A percentile compares a stretch with the other conserved stretches of the same genome.
Conservation (phyloP, 2,329 filamentous ascomycete species). For the Ustulina deusta region DNA sequence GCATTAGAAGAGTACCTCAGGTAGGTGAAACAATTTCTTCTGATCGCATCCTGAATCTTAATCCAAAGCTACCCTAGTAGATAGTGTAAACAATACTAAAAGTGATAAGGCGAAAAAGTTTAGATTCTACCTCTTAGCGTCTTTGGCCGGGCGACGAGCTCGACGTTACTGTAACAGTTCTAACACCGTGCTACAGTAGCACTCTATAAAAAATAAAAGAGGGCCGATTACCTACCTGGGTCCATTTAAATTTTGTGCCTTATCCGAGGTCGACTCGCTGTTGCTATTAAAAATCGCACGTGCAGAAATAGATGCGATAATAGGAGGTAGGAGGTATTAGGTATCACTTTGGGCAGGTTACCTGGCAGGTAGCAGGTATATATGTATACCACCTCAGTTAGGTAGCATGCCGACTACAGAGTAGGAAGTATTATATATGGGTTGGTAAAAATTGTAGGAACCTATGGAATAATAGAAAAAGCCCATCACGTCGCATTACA, state of each 20-base stretch:
- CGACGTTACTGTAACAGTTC: conserved; percentile 7
- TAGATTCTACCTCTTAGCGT: conserved; percentile 36
- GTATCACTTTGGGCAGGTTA: conserved; percentile 2
- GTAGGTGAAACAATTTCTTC: neutral
- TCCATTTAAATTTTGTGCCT: conserved; percentile 14
- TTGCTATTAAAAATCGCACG: conserved; percentile 14
- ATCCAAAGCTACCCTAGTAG: neutral
- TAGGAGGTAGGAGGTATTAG: conserved; percentile 18
- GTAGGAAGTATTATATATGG: too few species aligned
- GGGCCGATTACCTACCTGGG: conserved; percentile 3
- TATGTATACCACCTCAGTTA: neutral
- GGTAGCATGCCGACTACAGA: neutral
- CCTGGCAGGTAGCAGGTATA: neutral
- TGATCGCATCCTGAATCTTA: conserved; percentile 27
- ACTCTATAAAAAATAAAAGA: conserved; percentile 1
- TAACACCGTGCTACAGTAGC: neutral
- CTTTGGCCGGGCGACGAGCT: conserved; percentile 49
- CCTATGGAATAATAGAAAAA: conserved; percentile 8
- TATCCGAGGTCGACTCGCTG: conserved; percentile 6
- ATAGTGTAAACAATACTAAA: conserved; percentile 11
- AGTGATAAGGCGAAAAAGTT: conserved; percentile 4
- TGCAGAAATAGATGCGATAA: conserved; percentile 14
- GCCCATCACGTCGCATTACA: conserved; percentile 26
- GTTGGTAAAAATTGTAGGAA: conserved; percentile 12
- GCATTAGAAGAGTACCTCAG: too few species aligned